Base-by-base conservation (phyloP, 495 filamentous ascomycete genomes). In the Tuber calosporum region DNA sequence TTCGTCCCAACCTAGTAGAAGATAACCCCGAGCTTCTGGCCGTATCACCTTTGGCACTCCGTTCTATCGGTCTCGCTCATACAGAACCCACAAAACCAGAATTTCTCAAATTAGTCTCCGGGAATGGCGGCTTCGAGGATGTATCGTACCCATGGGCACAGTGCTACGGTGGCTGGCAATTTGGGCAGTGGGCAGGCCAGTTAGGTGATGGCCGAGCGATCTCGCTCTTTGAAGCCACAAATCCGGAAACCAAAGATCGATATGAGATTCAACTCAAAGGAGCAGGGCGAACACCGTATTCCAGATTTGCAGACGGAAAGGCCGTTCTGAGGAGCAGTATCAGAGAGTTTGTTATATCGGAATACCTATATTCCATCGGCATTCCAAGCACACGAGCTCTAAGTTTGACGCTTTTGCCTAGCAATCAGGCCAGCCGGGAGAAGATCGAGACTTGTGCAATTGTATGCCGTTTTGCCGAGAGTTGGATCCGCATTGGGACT, bases 251-350 rank as follows among this genome's bases (percentile, higher is more conserved):
- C 1, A 86, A 87, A 1, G 84, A 78, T 22, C 87, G 93, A 6
- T 97, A 95, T 81, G 95, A 99, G 82, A 81, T 98, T 13, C 95
- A 97, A 80, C 86, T 99, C 68, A 99, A 96, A 83, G 95, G 95
- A 36, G 94, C 95, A 38, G 95, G 95, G 4, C 85, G 88, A 76
- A 99, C 95, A 4, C 95, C 95, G 0, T 99, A 98, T 82, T 95
- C 92, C 34, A 90, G 95, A 19, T 99, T 98, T 78, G 95, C 95
- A n/a, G 95, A 99, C 83, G 95, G 95, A 39, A 94, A 95, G 80
- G 95, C 95, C 3, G 95, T 98, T 17, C 85, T 99, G 34, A 85
- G 95, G 67, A 93, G 90, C 39, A 94, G 91, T 80, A 96, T 99
- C 73, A 88, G 95, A 45, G 95, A 99, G 86, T 99, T 93, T 76